Base-by-base conservation (phyloP, 768 basidiomycete species). In the Brasilioporus rufonigricans region DNA sequence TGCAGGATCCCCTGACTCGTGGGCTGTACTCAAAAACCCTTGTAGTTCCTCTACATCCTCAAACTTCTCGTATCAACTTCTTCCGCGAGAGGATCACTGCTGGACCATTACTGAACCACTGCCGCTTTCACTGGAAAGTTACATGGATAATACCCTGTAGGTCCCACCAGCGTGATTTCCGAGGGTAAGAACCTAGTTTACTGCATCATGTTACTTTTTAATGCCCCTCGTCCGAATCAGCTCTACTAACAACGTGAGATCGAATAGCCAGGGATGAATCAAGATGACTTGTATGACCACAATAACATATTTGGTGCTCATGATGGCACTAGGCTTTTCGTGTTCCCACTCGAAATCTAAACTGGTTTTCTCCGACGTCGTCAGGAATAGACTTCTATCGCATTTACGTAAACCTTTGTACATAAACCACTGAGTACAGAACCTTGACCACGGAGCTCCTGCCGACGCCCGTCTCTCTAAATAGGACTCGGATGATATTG, bases 291-390 rank as follows among this genome's bases (percentile, higher is more conserved):
- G 27, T 57, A 60, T 43, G 58, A 5, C 21, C 36, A 60, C 24
- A 27, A 47, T 33, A 48, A 50, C 48, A 53, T 53, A 44, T 68
- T 46, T 41, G 48, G 33, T 48, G 52, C 52, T 55, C 55, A 41
- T 33, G 44, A 38, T 59, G 36, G 45, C 5, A 26, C 55, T 57
- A 53, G 58, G 47, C 50, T 45, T 32, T 48, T 29, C 27, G 45
- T 24, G 16, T 33, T 31, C 29, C 32, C 24, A 11, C 39, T n/a
- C 44, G 44, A n/a, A n/a, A 31, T 45, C 43, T 26, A n/a, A 38
- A n/a, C n/a, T n/a, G 43, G 23, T 27, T 24, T 29, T 41, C 18
- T 46, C 48, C 49, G 52, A 38, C 41, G 27, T 44, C n/a, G 36
- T 23, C 51, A 51, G 44, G 14, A 33, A 19, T 14, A 38, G 35